phyloP scores from a whole-genome alignment of 345 rosid genomes.

The Nephelium lappaceum region DNA sequence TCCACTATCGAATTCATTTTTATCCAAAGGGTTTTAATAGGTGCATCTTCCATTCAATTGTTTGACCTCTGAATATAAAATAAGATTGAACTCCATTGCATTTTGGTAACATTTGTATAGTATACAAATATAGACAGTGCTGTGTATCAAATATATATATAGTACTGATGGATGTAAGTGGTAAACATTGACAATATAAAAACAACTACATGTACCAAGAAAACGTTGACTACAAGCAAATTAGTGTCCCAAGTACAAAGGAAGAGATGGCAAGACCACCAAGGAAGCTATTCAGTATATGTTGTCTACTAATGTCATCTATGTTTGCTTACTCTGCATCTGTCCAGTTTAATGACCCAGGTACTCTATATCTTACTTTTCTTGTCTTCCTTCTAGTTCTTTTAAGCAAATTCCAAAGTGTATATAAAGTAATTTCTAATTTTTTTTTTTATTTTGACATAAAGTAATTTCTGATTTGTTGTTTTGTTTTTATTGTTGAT shows the following conservation, averaged over 20 bases:
- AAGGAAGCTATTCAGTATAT: constrained; percentile 34
- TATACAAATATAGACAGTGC: background rate
- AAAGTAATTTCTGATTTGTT: background rate
- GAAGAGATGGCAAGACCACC: constrained; percentile 38
- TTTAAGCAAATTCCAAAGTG: no score
- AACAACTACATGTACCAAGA: background rate
- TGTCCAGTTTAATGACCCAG: constrained; percentile 82
- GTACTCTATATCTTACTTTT: constrained; percentile 25
- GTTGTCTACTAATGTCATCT: constrained; percentile 62
- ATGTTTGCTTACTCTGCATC: constrained; percentile 82
- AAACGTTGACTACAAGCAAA: constrained; percentile 25
- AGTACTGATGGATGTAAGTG: background rate
- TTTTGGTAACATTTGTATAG: background rate
- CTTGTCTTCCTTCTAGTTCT: background rate
- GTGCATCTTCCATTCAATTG: background rate
- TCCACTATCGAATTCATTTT: no score
- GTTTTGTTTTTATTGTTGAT: background rate
- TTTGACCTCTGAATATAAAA: background rate
- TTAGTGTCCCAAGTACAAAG: background rate
- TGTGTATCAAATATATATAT: no score
- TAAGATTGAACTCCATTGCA: background rate
- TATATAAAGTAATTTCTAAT: no score
- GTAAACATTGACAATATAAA: background rate
- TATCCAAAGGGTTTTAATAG: no score
- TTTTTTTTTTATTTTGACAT: no score